Conservation (phyloP, 1,139 yeast genomes). For the Starmera stellimalicola region DNA sequence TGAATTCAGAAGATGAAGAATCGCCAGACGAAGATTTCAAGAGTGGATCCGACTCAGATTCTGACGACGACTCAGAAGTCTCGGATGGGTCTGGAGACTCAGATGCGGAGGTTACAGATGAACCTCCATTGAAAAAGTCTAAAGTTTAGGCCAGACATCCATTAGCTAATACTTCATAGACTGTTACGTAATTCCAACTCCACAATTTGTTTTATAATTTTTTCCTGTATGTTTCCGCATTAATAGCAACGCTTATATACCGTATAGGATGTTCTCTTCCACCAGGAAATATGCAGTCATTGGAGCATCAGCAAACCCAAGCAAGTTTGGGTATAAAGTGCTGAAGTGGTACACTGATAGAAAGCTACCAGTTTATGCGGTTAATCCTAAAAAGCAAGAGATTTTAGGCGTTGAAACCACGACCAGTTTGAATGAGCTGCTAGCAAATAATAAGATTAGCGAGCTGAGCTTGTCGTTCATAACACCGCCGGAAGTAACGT, state of each 20-base stretch:
- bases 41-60: conserved; percentile 45
- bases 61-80: conserved; percentile 50
- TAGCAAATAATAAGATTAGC: conserved; percentile 1
- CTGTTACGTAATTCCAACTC: neutral
- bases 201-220: too few relatives aligned
- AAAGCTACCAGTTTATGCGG: conserved; percentile 51
- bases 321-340: conserved; percentile 66
- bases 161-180: neutral
- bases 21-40: conserved; percentile 63
- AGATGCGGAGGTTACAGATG: conserved; percentile 22
- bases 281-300: conserved; percentile 52
- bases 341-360: conserved; percentile 58
- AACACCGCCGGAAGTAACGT: conserved; percentile 61
- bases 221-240: too few relatives aligned
- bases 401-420: conserved; percentile 39
- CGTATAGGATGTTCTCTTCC: conserved; percentile 36
- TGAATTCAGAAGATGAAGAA: conserved; percentile 70
- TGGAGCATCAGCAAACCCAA: conserved; percentile 62
- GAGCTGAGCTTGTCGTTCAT: conserved; percentile 49
- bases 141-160: too few relatives aligned
- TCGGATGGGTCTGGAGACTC: conserved; percentile 13
- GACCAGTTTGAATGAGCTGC: conserved; percentile 21
- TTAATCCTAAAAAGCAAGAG: conserved; percentile 45
- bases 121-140: conserved; percentile 18
- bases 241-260: too few relatives aligned